Conservation (phyloP, 2,329 filamentous ascomycete genomes). For the Coniosporium tulheliwenetii region DNA sequence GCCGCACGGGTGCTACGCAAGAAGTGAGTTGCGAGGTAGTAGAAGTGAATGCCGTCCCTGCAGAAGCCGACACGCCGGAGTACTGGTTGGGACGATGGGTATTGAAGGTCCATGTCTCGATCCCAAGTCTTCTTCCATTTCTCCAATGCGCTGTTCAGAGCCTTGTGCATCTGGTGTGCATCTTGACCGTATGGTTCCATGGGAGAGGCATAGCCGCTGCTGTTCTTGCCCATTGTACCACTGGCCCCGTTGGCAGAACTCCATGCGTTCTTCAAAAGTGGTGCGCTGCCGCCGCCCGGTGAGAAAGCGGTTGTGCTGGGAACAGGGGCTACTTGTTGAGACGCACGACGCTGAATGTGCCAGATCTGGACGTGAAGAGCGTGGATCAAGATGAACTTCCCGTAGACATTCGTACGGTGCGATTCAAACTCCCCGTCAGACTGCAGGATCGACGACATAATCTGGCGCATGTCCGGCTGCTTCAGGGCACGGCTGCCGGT, state of each 20-base stretch:
- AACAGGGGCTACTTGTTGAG: conserved; percentile 3
- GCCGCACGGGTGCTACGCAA: conserved; percentile 33
- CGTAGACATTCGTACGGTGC: conserved; percentile 53
- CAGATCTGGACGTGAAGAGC: conserved; percentile 49
- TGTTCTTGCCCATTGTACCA: conserved; percentile 13
- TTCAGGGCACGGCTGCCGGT: conserved; percentile 47
- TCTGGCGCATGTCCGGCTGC: conserved; percentile 48
- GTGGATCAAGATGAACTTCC: conserved; percentile 61
- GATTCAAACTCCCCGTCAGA: conserved; percentile 43
- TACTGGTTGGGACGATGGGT: conserved; percentile 37
- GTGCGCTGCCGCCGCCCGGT: conserved; percentile 33
- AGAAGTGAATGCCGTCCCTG: conserved; percentile 56
- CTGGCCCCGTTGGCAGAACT: conserved; percentile 25
- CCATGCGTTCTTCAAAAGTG: conserved; percentile 45
- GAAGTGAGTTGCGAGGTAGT: conserved; percentile 53
- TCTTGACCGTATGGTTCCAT: conserved; percentile 32
- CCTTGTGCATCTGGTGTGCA: conserved; percentile 30
- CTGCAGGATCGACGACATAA: conserved; percentile 45
- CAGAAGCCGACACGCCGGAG: conserved; percentile 53
- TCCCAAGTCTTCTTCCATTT: conserved; percentile 64
- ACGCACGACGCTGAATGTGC: conserved; percentile 29
- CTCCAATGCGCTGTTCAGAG: conserved; percentile 39
- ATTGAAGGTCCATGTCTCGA: conserved; percentile 51
- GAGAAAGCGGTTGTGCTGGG: conserved; percentile 7
- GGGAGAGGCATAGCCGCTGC: conserved; percentile 26